phyloP scores from a whole-genome alignment of 306 rosid species.

The Sicyos baderoa region DNA sequence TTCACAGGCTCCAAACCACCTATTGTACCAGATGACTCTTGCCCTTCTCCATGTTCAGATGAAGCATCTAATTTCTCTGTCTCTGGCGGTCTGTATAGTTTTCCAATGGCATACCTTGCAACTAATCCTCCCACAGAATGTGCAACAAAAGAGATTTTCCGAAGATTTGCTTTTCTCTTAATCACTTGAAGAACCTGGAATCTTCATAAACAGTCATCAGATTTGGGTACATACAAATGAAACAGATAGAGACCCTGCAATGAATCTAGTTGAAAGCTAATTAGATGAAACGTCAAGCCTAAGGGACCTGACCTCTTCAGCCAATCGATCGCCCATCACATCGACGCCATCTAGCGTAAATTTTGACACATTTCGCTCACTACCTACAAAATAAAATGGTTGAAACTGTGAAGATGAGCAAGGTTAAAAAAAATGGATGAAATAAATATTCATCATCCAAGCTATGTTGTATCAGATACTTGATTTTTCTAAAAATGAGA shows the following conservation, averaged over 20 bases:
- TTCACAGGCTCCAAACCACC: slow-evolving; percentile 80
- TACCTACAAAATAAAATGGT: slow-evolving; percentile 46
- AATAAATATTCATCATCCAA: neutral
- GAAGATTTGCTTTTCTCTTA: slow-evolving; percentile 55
- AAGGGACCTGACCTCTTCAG: slow-evolving; percentile 52
- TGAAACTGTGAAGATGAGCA: slow-evolving; percentile 10
- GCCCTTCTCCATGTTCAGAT: slow-evolving; percentile 27
- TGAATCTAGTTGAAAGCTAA: neutral
- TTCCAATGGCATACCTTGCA: slow-evolving; percentile 88
- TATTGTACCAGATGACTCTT: slow-evolving; percentile 45
- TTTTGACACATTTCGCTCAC: slow-evolving; percentile 70
- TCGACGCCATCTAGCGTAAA: slow-evolving; percentile 87
- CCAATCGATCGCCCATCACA: slow-evolving; percentile 90
- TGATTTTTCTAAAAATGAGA: neutral
- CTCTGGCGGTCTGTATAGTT: slow-evolving; percentile 51
- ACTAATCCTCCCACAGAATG: slow-evolving; percentile 98
- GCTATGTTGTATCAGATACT: neutral
- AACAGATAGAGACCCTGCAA: neutral
- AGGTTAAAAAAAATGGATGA: slow-evolving; percentile 5
- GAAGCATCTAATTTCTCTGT: slow-evolving; percentile 29
- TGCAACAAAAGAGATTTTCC: slow-evolving; percentile 72
- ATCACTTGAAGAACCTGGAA: slow-evolving; percentile 62
- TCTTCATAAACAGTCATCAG: slow-evolving; percentile 20
- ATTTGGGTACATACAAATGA: neutral
- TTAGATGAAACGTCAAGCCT: neutral